Evolutionary conservation across 352 stramenopile genomes (phyloP), one percentile per base, ranked within the genome.

Genomic region (Pythium coloratum): DNA sequence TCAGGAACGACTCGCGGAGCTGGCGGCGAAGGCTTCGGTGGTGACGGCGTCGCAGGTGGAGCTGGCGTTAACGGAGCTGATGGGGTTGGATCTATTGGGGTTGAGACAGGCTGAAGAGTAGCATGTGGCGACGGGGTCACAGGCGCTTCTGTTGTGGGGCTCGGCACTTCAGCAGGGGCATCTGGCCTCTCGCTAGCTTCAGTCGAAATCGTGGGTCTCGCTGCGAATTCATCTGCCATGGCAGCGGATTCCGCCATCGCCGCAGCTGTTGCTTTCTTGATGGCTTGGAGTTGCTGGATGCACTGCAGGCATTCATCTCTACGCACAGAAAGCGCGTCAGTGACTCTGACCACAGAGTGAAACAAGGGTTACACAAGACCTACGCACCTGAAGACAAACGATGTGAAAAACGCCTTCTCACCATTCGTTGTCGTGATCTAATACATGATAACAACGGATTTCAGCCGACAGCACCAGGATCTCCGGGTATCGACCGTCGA

Each of bases 221-320:
- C 18, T 8, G 10, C 46, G 7, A 18, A 54, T 30, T 30, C 28
- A 32, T 54, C 47, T 16, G 16, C 47, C 47, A 32, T 18, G 6
- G n/a, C 47, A 32, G 18, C 5, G 16, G 47, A 33, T 28, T 80
- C 71, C 1, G 71, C 73, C 58, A 95, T 64, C 1, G 91, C 61
- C 14, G 75, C 86, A 57, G 79, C 70, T 2, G 86, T 93, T 33
- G 84, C 84, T 59, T 80, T 88, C 62, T 91, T 86, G 44, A 94
- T 95, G 9, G 81, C 82, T 54, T 83, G 77, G 42, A 95, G 64
- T 58, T 94, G 85, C 13, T 84, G 78, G 36, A 94, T 87, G 26
- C 82, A 89, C 65, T 94, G 80, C 47, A 87, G 87, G 42, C 88
- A 94, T 76, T 95, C 88, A 59, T 95, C 88, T 51, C 87, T 95